These are phyloP conservation scores for Trametes coccinea DNA, from an alignment of 768 basidiomycete species.

Conservation along the genomic window DNA sequence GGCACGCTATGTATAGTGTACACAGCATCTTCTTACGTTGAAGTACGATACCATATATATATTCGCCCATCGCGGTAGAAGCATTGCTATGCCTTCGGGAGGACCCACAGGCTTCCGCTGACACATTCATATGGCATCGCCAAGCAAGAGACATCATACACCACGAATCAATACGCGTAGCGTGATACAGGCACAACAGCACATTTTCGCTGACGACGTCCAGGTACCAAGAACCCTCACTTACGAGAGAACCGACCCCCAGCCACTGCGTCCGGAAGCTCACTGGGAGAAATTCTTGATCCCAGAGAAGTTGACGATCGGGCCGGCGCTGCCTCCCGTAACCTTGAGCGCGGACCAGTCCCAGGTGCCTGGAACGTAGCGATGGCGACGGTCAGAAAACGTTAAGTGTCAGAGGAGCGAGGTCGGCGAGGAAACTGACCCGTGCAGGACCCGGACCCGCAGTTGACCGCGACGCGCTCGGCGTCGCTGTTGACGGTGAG, in stretches of 20 bases:
- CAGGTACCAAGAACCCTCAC: neutral
- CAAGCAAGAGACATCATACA: no score
- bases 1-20: no score
- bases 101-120: no score
- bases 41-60: no score
- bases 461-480: conserved; percentile 53
- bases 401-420: neutral
- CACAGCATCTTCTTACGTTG: no score
- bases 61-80: no score
- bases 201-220: neutral
- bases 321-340: conserved; percentile 45
- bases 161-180: no score
- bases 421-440: conserved; percentile 34
- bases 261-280: conserved; percentile 17
- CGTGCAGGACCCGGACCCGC: conserved; percentile 51
- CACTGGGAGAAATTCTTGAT: conserved; percentile 29
- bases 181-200: neutral
- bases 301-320: conserved; percentile 28
- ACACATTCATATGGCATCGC: no score
- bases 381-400: neutral
- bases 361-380: conserved; percentile 43
- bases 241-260: neutral
- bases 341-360: conserved; percentile 49
- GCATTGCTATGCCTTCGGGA: no score
- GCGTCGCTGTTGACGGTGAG: conserved; percentile 47